Percentiles rank a stretch among this genome's conserved stretches.
Conservation (phyloP, 2,329 filamentous ascomycete genomes). For the Trichoderma koningii region DNA sequence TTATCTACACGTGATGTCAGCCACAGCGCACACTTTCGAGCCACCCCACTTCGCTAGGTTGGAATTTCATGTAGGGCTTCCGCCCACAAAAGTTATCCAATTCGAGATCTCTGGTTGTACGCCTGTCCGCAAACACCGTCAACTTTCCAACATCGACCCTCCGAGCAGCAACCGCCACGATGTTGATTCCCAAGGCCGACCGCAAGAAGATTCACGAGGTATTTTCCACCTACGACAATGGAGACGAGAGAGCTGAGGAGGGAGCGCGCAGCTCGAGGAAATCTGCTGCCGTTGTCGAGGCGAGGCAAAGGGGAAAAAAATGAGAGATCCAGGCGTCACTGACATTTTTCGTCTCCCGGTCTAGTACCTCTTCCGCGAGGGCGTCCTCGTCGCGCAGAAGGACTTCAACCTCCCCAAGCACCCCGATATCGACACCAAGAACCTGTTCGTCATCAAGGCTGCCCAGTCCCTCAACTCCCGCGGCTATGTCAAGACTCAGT, state of each 20-base stretch:
- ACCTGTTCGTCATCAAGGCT: constrained; percentile 99
- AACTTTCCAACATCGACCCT: constrained; percentile 54
- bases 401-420: constrained; percentile 99
- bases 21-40: constrained; percentile 35
- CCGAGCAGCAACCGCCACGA: constrained; percentile 60
- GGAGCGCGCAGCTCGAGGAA: constrained; percentile 12
- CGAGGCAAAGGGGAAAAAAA: not conserved
- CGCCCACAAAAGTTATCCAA: constrained; percentile 51
- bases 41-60: constrained; percentile 42
- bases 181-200: constrained; percentile 99
- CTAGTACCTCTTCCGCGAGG: constrained; percentile 93
- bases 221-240: constrained; percentile 33
- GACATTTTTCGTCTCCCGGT: constrained; percentile 32
- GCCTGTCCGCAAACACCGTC: constrained; percentile 43
- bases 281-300: constrained; percentile 1
- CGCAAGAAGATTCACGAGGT: constrained; percentile 99
- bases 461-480: constrained; percentile 97
- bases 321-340: constrained; percentile 30
- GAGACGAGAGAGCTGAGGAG: not conserved
- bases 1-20: constrained; percentile 40
- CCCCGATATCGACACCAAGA: constrained; percentile 98
- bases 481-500: constrained; percentile 99
- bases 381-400: constrained; percentile 96
- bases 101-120: constrained; percentile 43
- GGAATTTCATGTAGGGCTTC: constrained; percentile 46